A percentile compares a stretch with the other conserved stretches of the same genome.
Conservation (phyloP, 78 protist genomes). For the Emiliania huxleyi region DNA sequence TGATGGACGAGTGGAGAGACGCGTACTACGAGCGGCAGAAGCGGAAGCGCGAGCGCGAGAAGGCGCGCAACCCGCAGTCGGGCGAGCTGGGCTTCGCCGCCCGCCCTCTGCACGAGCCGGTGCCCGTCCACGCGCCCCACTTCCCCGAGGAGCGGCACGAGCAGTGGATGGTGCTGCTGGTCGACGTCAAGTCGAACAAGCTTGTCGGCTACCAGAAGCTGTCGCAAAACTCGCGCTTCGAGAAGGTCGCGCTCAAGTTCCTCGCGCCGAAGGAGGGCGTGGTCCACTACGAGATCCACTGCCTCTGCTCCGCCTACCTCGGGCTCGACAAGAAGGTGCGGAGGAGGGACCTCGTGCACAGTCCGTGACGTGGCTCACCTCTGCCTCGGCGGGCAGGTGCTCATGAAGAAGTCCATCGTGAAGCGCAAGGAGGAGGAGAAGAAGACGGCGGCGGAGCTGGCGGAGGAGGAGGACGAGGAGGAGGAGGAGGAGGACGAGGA, state of each 20-base stretch:
- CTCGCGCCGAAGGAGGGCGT: background rate
- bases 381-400: too few relatives aligned
- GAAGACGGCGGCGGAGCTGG: background rate
- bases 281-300: background rate
- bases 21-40: background rate
- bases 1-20: background rate
- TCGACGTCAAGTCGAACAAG: background rate
- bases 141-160: background rate
- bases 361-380: too few relatives aligned
- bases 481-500: conserved; percentile 26
- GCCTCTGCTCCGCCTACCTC: background rate
- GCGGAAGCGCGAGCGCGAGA: background rate
- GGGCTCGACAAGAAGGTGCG: conserved; percentile 8
- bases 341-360: too few relatives aligned
- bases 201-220: background rate
- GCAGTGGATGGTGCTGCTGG: conserved; percentile 9
- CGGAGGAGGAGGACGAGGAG: conserved; percentile 2
- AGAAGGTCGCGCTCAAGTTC: conserved; percentile 1
- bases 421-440: background rate
- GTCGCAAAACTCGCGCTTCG: background rate
- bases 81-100: conserved; percentile 17
- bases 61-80: background rate
- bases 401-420: background rate
- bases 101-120: background rate
- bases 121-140: conserved; percentile 3